These are phyloP conservation scores for Tuber aestivum DNA, from an alignment of 495 filamentous ascomycete genomes.

Conservation along the genomic window DNA sequence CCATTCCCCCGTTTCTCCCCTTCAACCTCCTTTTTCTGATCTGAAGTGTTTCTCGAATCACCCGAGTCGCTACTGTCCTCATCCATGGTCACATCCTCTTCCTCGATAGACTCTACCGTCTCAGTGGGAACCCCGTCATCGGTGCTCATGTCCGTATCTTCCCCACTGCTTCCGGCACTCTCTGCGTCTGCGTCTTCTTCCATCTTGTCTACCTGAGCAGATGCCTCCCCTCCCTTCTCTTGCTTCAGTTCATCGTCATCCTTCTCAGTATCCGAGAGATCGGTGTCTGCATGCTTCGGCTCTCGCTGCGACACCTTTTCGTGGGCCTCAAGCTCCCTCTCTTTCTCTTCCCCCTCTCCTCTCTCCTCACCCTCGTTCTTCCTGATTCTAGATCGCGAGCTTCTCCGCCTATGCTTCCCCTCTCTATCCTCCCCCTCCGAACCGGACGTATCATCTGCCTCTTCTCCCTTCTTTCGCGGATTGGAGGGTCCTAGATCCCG, in stretches of 20 bases:
- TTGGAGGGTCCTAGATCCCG: conserved; percentile 13
- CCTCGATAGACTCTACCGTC: conserved; percentile 10
- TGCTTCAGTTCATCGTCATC: conserved; percentile 28
- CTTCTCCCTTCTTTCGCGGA: conserved; percentile 36
- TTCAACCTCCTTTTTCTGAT: conserved; percentile 18
- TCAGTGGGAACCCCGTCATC: conserved; percentile 25
- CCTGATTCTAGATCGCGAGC: conserved; percentile 3
- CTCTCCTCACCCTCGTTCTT: conserved; percentile 12
- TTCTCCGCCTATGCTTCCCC: conserved; percentile 46
- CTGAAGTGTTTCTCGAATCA: conserved; percentile 4
- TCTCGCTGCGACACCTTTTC: conserved; percentile 21
- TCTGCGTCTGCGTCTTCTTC: conserved; percentile 28
- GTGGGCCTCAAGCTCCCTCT: conserved; percentile 24
- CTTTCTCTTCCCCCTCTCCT: conserved; percentile 13
- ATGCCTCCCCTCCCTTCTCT: conserved; percentile 18
- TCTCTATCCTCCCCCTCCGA: conserved; percentile 43
- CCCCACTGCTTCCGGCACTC: conserved; percentile 13
- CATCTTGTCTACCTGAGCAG: conserved; percentile 27
- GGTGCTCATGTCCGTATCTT: conserved; percentile 33
- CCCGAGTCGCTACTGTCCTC: conserved; percentile 23
- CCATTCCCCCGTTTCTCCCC: conserved; percentile 13
- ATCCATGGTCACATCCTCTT: conserved; percentile 36
- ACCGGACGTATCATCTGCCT: conserved; percentile 32
- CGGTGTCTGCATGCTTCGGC: conserved; percentile 21
- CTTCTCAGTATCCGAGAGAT: conserved; percentile 21